These are phyloP conservation scores for Parvularia atlantis DNA, from an alignment of 78 protist species.

Conservation along the genomic window DNA sequence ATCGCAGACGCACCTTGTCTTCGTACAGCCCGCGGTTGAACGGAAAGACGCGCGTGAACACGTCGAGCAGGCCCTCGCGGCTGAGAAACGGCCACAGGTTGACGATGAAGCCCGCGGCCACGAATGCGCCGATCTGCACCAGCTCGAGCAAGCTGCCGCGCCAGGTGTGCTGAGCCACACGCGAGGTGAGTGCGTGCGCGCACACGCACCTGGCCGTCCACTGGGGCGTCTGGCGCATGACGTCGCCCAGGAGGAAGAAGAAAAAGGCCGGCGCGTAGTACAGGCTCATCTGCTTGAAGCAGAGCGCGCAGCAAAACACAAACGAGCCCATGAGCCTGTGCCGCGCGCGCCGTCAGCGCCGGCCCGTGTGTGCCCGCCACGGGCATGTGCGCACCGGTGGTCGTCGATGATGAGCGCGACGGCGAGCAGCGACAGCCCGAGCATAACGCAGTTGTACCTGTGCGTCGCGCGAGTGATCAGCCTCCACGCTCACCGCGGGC, in stretches of 20 bases:
- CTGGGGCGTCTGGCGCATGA: neutral
- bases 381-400: too few relatives aligned
- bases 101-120: neutral
- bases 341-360: too few relatives aligned
- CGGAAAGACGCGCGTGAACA: constrained; percentile 78
- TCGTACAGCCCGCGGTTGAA: constrained; percentile 79
- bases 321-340: constrained; percentile 27
- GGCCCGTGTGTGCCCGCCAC: too few relatives aligned
- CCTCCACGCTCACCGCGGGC: too few relatives aligned
- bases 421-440: constrained; percentile 64
- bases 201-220: neutral
- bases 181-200: neutral
- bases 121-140: neutral
- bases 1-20: constrained; percentile 49
- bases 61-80: constrained; percentile 30
- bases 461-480: too few relatives aligned
- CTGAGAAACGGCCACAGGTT: neutral
- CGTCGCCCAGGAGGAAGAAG: constrained; percentile 40
- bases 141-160: neutral
- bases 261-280: constrained; percentile 76
- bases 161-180: neutral
- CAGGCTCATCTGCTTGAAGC: constrained; percentile 82
- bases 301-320: constrained; percentile 48
- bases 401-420: neutral
- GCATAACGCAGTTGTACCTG: constrained; percentile 55